Conservation (phyloP, 164 flowering plant species). For the Berberis vulgaris region DNA sequence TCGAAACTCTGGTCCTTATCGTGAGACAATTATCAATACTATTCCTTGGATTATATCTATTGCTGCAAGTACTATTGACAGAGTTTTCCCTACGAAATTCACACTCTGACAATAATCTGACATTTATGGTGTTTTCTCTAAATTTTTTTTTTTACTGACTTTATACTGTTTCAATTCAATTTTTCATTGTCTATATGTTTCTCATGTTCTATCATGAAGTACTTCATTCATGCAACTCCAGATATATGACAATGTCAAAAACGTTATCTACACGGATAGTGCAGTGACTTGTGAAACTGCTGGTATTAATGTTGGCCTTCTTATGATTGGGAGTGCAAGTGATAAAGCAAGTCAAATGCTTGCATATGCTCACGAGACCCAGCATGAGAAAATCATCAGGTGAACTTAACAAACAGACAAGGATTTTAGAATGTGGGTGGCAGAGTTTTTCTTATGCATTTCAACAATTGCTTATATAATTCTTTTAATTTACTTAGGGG, state of each 20-base stretch:
- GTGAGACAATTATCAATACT: too few species aligned
- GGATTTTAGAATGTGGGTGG: background rate
- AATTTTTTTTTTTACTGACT: too few species aligned
- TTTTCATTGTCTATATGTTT: too few species aligned
- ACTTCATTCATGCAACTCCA: too few species aligned
- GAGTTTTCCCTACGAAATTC: too few species aligned
- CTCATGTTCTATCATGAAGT: too few species aligned
- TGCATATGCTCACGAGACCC: conserved; percentile 91
- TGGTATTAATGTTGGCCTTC: conserved; percentile 82
- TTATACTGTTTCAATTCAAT: too few species aligned
- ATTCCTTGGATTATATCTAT: too few species aligned
- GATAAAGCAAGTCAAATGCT: conserved; percentile 92
- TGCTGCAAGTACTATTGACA: too few species aligned
- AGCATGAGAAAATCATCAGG: conserved; percentile 92
- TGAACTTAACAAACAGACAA: conserved; percentile 11
- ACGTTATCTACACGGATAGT: conserved; percentile 78
- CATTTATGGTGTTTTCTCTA: too few species aligned
- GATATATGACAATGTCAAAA: conserved; percentile 72
- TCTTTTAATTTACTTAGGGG: conserved; percentile 43
- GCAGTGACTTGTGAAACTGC: conserved; percentile 98
- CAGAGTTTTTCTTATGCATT: background rate
- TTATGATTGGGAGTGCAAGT: conserved; percentile 91
- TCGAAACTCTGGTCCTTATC: too few species aligned
- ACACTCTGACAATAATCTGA: too few species aligned
- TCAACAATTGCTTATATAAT: background rate